These are phyloP conservation scores for Avena sativa DNA, from an alignment of 176 grass and related monocot species.

Conservation along the genomic window DNA sequence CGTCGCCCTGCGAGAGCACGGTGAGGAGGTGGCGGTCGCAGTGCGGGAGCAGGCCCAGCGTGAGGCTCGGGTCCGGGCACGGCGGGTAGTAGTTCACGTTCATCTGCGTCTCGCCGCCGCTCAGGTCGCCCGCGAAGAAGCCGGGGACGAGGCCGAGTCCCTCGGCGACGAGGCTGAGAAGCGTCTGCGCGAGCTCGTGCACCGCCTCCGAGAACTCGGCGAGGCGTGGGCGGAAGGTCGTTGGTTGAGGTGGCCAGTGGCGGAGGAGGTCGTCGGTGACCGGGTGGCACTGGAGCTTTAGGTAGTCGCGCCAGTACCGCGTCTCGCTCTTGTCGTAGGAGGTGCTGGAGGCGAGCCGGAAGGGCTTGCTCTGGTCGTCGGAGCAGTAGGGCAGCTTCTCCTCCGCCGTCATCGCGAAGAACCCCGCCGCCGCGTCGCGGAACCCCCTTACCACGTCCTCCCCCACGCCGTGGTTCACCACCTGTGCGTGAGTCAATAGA, in stretches of 20 bases:
- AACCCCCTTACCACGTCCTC: not conserved
- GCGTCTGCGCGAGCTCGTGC: slow-evolving; percentile 47
- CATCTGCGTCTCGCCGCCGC: slow-evolving; percentile 27
- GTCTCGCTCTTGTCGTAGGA: slow-evolving; percentile 45
- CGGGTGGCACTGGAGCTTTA: slow-evolving; percentile 16
- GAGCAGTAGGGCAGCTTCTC: slow-evolving; percentile 22
- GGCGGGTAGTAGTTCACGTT: slow-evolving; percentile 55
- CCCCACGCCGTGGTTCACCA: not conserved
- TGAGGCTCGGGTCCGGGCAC: slow-evolving; percentile 8
- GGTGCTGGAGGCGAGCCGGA: slow-evolving; percentile 42
- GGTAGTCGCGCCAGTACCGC: slow-evolving; percentile 70
- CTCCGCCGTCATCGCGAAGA: slow-evolving; percentile 17
- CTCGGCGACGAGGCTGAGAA: slow-evolving; percentile 28
- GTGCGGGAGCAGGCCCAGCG: not conserved
- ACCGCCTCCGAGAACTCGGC: slow-evolving; percentile 45
- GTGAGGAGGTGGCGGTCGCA: slow-evolving; percentile 32
- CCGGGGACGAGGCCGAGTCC: slow-evolving; percentile 26
- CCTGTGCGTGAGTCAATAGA: not conserved
- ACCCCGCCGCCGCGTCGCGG: not conserved
- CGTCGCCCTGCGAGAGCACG: slow-evolving; percentile 45
- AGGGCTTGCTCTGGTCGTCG: slow-evolving; percentile 13
- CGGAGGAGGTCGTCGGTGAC: slow-evolving; percentile 43
- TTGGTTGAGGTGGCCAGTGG: slow-evolving; percentile 5
- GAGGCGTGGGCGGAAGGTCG: slow-evolving; percentile 30
- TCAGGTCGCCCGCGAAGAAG: slow-evolving; percentile 17